A percentile compares a stretch with the other conserved stretches of the same genome.
These are phyloP conservation scores for Leonotis leonurus DNA, from an alignment of 257 asterid genomes.

Conservation along the genomic window DNA sequence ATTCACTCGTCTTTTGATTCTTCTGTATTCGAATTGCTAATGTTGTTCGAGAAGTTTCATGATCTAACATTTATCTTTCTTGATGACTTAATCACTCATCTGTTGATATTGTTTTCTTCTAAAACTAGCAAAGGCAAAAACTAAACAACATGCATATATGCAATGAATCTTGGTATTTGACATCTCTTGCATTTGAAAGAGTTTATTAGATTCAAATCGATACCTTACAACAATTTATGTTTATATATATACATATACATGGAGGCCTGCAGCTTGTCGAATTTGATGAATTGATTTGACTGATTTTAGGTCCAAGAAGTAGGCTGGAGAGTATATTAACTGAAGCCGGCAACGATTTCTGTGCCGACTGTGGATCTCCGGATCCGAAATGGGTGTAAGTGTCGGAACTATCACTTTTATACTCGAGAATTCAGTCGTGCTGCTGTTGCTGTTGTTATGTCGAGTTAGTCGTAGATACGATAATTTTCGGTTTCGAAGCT, in stretches of 20 bases:
- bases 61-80: neutral
- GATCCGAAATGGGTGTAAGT: conserved; percentile 99
- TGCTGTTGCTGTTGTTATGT: neutral
- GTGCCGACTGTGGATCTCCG: conserved; percentile 92
- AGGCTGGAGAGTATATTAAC: conserved; percentile 58
- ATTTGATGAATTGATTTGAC: conserved; percentile 4
- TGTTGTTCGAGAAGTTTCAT: neutral
- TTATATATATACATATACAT: neutral
- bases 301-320: conserved; percentile 42
- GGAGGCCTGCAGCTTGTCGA: neutral
- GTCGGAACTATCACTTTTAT: neutral
- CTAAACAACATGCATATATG: neutral
- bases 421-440: neutral
- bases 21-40: neutral
- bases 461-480: neutral
- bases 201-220: neutral
- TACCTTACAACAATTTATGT: neutral
- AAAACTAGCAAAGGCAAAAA: neutral
- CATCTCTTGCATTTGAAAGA: neutral
- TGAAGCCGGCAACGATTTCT: conserved; percentile 58
- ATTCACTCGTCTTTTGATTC: neutral
- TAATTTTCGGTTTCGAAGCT: neutral
- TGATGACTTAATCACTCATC: too few species aligned
- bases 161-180: neutral
- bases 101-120: neutral